Evolutionary conservation across 805 yeast genomes (phyloP), one percentile per base, ranked within the genome.

Genomic region (Jamesozyma gamospora): DNA sequence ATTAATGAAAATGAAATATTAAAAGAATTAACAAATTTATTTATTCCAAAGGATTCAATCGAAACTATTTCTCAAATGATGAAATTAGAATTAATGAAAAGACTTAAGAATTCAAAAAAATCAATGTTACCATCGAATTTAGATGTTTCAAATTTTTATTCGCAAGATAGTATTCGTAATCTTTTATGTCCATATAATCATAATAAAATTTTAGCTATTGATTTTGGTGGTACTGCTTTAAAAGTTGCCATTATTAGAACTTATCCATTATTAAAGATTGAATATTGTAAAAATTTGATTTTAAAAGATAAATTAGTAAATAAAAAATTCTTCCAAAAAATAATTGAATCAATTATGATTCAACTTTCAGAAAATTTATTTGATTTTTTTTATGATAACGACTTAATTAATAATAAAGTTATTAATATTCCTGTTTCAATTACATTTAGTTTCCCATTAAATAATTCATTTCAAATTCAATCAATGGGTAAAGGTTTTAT

Each of bases 401-500:
- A 40, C 28, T 14, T 36, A 12, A 28, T 35, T 17, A 25, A 40
- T 27, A 35, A 40, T 25, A 40, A 33, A 7, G 19, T 36, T 11
- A 14, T 35, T 7, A 41, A 28, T 30, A 34, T 45, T 3, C 44
- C 44, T 36, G 59, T 63, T 15, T 63, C 60, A n/a, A 54, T 60
- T 4, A 62, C 62, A 3, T 55, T 55, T 37, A 53, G 59, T 35
- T 56, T 55, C 44, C 60, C 49, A 49, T 54, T 68, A 51, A 61
- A 41, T 37, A 18, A 42, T 4, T 35, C 43, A 13, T 46, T 48
- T 34, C 44, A 60, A 32, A 67, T 80, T 30, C 57, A 64, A 14
- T 65, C 67, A 30, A 74, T 77, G 58, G 75, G 79, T n/a, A 80
- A 80, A 57, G 84, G 84, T 1, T 79, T 70, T 62, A 49, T 52